Evolutionary conservation across 148 eudicot genomes (phyloP).

Genomic region (Rhododendron griersonianum): DNA sequence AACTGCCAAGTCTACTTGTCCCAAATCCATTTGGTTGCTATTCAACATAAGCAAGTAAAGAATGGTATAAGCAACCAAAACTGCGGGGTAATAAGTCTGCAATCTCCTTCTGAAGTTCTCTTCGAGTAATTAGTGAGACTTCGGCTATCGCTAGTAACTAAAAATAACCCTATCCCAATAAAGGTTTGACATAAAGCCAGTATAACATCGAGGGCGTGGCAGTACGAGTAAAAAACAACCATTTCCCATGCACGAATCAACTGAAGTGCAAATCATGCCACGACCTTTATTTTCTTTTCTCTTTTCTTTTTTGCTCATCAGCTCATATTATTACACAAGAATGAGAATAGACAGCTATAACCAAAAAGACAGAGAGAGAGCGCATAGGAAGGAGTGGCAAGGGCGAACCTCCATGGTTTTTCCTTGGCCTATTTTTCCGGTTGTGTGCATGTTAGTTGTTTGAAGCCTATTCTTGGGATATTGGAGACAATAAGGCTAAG

Average conservation of each 20-base stretch:
- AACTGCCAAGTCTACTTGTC: too few relatives aligned
- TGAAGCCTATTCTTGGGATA: not conserved
- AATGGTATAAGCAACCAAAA: too few relatives aligned
- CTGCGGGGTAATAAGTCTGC: too few relatives aligned
- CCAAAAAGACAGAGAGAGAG: not conserved
- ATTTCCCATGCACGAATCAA: not conserved
- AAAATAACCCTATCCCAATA: too few relatives aligned
- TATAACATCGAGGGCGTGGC: not conserved
- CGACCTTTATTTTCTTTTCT: not conserved
- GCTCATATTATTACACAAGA: not conserved
- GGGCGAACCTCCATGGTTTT: not conserved
- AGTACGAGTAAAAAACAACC: not conserved
- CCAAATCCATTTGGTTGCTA: too few relatives aligned
- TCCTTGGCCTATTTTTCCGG: not conserved
- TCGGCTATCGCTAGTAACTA: too few relatives aligned
- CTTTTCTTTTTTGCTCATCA: not conserved
- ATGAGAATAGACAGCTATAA: not conserved
- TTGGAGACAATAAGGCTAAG: not conserved
- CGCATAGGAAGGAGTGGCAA: not conserved
- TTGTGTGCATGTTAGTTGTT: not conserved
- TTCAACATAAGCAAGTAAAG: too few relatives aligned
- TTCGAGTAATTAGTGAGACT: too few relatives aligned
- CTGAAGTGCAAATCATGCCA: not conserved
- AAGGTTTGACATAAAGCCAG: not conserved
- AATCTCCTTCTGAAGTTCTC: too few relatives aligned